Evolutionary conservation across 116 monocot genomes (phyloP), one percentile per base, ranked within the genome.

Genomic region (Dioscorea cayenensis): DNA sequence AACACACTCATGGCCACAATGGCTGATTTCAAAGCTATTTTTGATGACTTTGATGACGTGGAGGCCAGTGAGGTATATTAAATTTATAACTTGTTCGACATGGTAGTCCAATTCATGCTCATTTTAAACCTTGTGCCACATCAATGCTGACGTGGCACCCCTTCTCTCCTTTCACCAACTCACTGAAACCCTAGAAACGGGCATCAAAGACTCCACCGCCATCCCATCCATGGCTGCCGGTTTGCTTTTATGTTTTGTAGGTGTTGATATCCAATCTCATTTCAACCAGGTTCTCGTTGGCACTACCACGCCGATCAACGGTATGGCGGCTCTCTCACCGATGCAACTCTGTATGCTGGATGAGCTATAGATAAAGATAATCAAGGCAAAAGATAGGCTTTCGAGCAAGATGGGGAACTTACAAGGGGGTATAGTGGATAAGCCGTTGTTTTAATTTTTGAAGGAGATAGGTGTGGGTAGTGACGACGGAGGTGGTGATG

Each of bases 391-490:
- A 67, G 71, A 68, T 71, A 19, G 20, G 22, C 59, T 86, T 3
- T 37, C 70, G 4, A 38, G 51, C 3, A 43, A 55, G 35, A 49
- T 73, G 72, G 82, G 82, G 2, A 73, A 67, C 16, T 23, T 79
- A 67, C 84, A 87, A 61, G 87, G 84, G 72, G 78, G 73, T 58
- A 18, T 87, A 6, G 87, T 84, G 6, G 87, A 84, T 73, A 61
- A 70, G 59, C 84, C 87, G 13, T 62, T 87, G 7, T 77, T 87
- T 21, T 72, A 78, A 0, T 27, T 78, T 28, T 65, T 70, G 18
- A 66, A 21, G n/a, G 32, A 60, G n/a, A 32, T 38, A 9, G 38
- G 38, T 38, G 38, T 6, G 9, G 38, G 38, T 5, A 38, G 38
- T 38, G 9, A 25, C 25, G 25, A 25, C 25, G 25, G 1, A 25